These are phyloP conservation scores for Parietaria judaica DNA, from an alignment of 306 rosid species.

Conservation along the genomic window DNA sequence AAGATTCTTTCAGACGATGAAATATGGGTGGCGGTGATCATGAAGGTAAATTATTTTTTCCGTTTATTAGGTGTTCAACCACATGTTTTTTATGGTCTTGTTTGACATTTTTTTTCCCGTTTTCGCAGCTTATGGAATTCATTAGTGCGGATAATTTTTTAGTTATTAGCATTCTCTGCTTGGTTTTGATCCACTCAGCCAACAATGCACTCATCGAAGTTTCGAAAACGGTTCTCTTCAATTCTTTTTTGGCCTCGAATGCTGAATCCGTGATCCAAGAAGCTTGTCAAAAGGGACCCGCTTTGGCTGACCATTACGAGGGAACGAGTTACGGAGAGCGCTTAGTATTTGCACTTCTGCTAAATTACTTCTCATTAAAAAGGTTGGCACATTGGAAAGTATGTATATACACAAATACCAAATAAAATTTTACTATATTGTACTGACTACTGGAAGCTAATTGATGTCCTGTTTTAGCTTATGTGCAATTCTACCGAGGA, in stretches of 20 bases:
- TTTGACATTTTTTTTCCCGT: conserved; percentile 7
- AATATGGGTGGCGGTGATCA: conserved; percentile 56
- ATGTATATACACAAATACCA: too few species aligned
- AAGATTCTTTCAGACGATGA: conserved; percentile 54
- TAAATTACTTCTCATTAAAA: conserved; percentile 56
- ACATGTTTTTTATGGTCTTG: conserved; percentile 4
- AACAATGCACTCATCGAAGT: conserved; percentile 50
- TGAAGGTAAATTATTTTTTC: conserved; percentile 42
- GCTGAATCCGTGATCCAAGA: conserved; percentile 39
- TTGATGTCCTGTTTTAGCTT: conserved; percentile 30
- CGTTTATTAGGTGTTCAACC: background rate
- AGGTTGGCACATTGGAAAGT: conserved; percentile 30
- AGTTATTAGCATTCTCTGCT: conserved; percentile 52
- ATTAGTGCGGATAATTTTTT: conserved; percentile 39
- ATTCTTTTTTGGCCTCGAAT: conserved; percentile 41
- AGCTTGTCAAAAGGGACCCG: conserved; percentile 69
- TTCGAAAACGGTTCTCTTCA: conserved; percentile 58
- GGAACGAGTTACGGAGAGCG: conserved; percentile 48
- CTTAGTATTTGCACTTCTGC: conserved; percentile 52
- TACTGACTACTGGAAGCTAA: conserved; percentile 18
- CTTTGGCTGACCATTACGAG: conserved; percentile 62
- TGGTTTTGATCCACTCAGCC: conserved; percentile 68
- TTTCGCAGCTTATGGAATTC: conserved; percentile 47
- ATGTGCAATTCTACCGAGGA: conserved; percentile 52
- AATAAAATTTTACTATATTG: background rate